These are phyloP conservation scores for Eudorina sp. DNA, from an alignment of 139 green algal genomes.

Conservation along the genomic window DNA sequence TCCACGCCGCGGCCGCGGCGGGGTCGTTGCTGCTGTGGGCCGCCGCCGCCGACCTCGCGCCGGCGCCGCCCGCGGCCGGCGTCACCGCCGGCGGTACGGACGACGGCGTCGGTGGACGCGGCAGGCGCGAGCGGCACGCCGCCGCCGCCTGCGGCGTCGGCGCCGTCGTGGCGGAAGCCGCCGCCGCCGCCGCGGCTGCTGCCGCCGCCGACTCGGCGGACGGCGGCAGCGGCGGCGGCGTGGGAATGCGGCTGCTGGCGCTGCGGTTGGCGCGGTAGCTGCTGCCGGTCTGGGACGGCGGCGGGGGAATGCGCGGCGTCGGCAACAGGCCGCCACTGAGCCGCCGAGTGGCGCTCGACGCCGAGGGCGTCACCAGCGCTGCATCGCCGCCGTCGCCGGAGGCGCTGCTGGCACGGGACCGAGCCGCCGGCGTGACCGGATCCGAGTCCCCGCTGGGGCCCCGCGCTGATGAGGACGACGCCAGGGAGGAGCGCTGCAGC, in stretches of 20 bases:
- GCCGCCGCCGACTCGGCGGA: not conserved
- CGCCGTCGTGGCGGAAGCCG: not conserved
- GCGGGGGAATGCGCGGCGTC: not conserved
- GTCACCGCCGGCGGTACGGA: too few relatives aligned
- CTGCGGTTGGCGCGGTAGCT: not conserved
- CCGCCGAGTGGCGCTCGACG: not conserved
- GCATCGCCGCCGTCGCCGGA: not conserved
- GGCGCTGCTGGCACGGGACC: too few relatives aligned
- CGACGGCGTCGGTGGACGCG: too few relatives aligned
- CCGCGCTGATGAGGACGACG: too few relatives aligned
- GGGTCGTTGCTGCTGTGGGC: not conserved
- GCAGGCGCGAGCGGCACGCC: too few relatives aligned
- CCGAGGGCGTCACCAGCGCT: not conserved
- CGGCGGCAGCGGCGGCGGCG: not conserved
- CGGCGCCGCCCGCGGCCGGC: too few relatives aligned
- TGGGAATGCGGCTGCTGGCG: slow-evolving; percentile 7
- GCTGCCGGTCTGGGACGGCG: not conserved
- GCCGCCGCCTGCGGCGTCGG: too few relatives aligned
- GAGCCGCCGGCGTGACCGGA: not conserved
- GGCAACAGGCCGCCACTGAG: not conserved
- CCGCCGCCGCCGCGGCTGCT: not conserved
- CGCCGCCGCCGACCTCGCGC: too few relatives aligned
- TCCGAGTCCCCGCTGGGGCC: not conserved
- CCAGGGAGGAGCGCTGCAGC: too few relatives aligned
- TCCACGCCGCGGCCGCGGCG: not conserved